Base-by-base conservation (phyloP, 352 stramenopile genomes). In the Thalassiosira mediterranea region DNA sequence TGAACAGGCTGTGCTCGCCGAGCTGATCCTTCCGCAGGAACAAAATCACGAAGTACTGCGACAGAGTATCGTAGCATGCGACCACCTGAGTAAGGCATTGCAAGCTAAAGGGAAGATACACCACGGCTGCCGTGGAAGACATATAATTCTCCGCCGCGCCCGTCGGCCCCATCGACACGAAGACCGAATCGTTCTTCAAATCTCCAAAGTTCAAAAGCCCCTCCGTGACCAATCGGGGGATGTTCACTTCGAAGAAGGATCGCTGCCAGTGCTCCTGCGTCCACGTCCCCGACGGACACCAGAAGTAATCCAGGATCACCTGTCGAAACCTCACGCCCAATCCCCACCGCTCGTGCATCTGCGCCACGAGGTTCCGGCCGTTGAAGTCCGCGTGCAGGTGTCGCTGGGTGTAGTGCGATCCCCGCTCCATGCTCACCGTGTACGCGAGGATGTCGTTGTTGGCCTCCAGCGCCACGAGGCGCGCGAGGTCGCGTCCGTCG, bases 251-350 rank as follows among this genome's bases (percentile, higher is more conserved):
- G 49, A 88, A 88, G 32, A 88, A 88, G 2, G 66, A 79, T 37
- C 23, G 48, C 26, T 65, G 66, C 81, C 81, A 88, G 44, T 83
- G 73, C 23, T 71, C 64, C 4, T 70, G 70, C 29, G 64, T 58
- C 84, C 84, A 90, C 28, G 32, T 78, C 40, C 84, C 86, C 5
- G 64, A 67, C 13, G 86, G 86, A 74, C 85, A 89, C 86, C 86
- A 91, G 51, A 84, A 91, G 62, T 91, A 91, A 62, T 91, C 86
- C 29, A 91, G 63, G 48, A 90, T 89, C 17, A 89, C 72, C 57
- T 90, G 72, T 51, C 61, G 59, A 59, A 83, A 85, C 19, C 57
- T 40, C 38, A 76, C 64, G 28, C 60, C 59, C 44, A 59, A 40
- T 2, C 68, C 79, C 75, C 81, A 90, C 15, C 64, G 51, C 13